Evolutionary conservation across 768 basidiomycete genomes (phyloP), one percentile per base, ranked within the genome.

Genomic region (Suillus plorans): DNA sequence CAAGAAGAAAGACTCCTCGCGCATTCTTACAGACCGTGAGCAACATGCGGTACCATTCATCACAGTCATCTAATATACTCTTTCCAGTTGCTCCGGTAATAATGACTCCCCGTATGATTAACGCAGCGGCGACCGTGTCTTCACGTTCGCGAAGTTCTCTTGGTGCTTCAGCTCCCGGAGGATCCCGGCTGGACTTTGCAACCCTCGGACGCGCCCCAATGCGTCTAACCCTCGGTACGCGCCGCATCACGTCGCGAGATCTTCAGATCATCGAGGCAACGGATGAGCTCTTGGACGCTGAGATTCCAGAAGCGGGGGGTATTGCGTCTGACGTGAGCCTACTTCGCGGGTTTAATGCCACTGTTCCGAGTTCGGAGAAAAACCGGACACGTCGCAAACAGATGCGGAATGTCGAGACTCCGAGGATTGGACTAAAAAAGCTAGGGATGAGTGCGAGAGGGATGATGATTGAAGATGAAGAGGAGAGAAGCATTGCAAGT

Each of bases 301-400:
- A 90, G 39, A 84, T 95, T 2, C 92, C 92, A 3, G 91, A 93
- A 69, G 85, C 85, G 18, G 85, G 86, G 16, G 89, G 87, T 45
- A 81, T 89, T 37, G 89, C 89, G 5, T 82, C 84, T 18, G 85
- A 87, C 70, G 88, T 95, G 60, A 93, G 92, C 70, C 81, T 99
- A 41, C 79, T 97, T 49, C 87, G 90, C 53, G 97, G 97, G 0
- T 99, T 98, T 77, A 91, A 93, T 71, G 97, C 97, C 20, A 98
- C 97, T 2, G 91, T 97, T 50, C 97, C 97, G 14, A 92, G 91
- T 72, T 86, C 95, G 45, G 91, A 94, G 69, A 85, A 88, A 72
- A 84, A 92, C 62, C 89, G 91, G 66, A 81, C 86, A 16, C 81
- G 95, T 65, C 78, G 95, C 67, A 78, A 94, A 64, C 89, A 93